These are phyloP conservation scores for Somion occarium DNA, from an alignment of 1,284 basidiomycete genomes.

Conservation along the genomic window DNA sequence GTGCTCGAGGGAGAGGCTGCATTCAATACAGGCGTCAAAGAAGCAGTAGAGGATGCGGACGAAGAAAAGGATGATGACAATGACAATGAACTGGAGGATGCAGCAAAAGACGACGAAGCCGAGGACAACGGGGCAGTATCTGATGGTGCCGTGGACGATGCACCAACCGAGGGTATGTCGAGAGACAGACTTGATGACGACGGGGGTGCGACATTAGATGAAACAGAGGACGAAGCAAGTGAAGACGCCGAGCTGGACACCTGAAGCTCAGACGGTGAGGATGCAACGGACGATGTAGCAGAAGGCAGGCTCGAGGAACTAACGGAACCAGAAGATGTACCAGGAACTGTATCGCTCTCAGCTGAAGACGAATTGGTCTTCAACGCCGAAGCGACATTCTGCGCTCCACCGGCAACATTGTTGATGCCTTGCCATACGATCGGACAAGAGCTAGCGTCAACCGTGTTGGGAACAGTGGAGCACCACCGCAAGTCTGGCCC, in stretches of 20 bases:
- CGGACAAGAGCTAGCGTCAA: slow-evolving; percentile 44
- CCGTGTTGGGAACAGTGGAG: slow-evolving; percentile 44
- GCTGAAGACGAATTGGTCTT: background rate
- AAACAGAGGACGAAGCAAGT: slow-evolving; percentile 7
- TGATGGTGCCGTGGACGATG: slow-evolving; percentile 12
- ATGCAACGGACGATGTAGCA: slow-evolving; percentile 1
- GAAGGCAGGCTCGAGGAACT: slow-evolving; percentile 6
- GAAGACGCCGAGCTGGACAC: background rate
- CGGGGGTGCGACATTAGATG: slow-evolving; percentile 7
- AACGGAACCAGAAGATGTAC: slow-evolving; percentile 1
- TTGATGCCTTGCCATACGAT: slow-evolving; percentile 47
- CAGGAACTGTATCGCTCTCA: background rate
- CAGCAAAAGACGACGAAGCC: slow-evolving; percentile 4
- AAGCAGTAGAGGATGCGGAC: slow-evolving; percentile 7
- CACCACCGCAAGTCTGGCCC: slow-evolving; percentile 52
- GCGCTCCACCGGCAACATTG: slow-evolving; percentile 6
- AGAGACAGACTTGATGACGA: slow-evolving; percentile 6
- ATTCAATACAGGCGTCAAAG: background rate
- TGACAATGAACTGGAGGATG: background rate
- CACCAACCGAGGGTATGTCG: no score
- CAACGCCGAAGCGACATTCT: background rate
- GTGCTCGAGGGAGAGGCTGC: background rate
- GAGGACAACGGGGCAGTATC: slow-evolving; percentile 6
- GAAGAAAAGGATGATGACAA: slow-evolving; percentile 4
- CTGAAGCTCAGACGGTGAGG: background rate